Percentiles rank a stretch among this genome's conserved stretches.
These are phyloP conservation scores for Terfezia claveryi DNA, from an alignment of 495 filamentous ascomycete species.

Conservation along the genomic window DNA sequence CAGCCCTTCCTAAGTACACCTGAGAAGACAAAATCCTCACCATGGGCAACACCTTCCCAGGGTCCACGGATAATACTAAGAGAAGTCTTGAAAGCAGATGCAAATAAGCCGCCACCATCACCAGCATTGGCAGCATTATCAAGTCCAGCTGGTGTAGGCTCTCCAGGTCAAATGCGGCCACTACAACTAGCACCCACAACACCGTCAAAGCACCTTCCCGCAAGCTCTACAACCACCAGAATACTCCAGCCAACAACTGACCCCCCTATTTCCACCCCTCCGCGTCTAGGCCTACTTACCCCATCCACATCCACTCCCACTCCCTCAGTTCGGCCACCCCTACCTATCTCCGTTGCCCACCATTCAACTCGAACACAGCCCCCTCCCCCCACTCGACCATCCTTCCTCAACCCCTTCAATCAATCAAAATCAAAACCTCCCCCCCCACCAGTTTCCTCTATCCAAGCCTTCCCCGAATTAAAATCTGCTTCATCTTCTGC, in stretches of 20 bases:
- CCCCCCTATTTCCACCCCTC: background rate
- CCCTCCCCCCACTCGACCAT: background rate
- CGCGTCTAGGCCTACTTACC: background rate
- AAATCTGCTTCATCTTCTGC: conserved; percentile 20
- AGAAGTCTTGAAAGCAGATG: background rate
- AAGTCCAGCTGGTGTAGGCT: background rate
- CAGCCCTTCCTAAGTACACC: conserved; percentile 9
- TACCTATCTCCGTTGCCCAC: background rate
- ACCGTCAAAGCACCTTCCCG: conserved; percentile 2
- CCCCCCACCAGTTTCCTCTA: conserved; percentile 4
- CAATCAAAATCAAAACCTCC: background rate
- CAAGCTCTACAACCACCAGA: conserved; percentile 3
- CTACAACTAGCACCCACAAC: background rate
- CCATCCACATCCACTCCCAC: conserved; percentile 21
- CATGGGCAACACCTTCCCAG: conserved; percentile 43
- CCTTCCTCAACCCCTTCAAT: background rate
- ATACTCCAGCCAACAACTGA: background rate
- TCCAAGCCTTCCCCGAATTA: conserved; percentile 14
- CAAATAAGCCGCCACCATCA: background rate
- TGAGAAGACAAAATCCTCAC: conserved; percentile 29
- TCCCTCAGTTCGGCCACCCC: background rate
- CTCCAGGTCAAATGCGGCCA: background rate
- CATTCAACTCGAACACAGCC: background rate
- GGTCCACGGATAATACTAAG: conserved; percentile 19
- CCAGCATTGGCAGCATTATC: too few relatives aligned